A percentile compares a stretch with the other conserved stretches of the same genome.
These are phyloP conservation scores for Knoxdaviesia capensis DNA, from an alignment of 2,329 filamentous ascomycete species.

Conservation along the genomic window DNA sequence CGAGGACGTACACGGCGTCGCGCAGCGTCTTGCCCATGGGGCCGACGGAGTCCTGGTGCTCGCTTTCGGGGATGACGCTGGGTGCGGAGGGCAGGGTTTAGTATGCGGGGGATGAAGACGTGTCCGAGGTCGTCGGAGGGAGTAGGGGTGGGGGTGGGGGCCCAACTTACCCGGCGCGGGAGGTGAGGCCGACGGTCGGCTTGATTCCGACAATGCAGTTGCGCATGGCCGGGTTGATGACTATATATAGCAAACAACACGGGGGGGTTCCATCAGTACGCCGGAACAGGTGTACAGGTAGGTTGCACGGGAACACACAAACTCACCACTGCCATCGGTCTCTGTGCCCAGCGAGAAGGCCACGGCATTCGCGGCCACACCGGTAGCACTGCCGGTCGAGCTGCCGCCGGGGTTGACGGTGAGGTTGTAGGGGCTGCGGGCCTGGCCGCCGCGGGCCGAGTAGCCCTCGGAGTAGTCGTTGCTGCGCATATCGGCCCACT, in stretches of 20 bases:
- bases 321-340: conserved; percentile 43
- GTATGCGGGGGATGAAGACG: background rate
- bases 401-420: conserved; percentile 48
- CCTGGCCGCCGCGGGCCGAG: conserved; percentile 42
- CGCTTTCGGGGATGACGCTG: conserved; percentile 40
- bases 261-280: background rate
- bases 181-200: conserved; percentile 55
- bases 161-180: conserved; percentile 21
- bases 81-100: background rate
- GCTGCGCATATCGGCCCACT: conserved; percentile 56
- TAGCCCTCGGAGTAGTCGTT: conserved; percentile 50
- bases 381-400: conserved; percentile 44
- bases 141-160: background rate
- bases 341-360: conserved; percentile 52
- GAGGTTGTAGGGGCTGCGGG: conserved; percentile 46
- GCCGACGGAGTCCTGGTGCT: conserved; percentile 51
- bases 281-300: background rate
- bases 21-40: conserved; percentile 44
- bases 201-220: conserved; percentile 56
- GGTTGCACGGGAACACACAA: background rate
- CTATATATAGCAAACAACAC: conserved; percentile 8
- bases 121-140: no score
- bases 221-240: conserved; percentile 52
- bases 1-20: conserved; percentile 47
- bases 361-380: conserved; percentile 41